These are phyloP conservation scores for Torrubiellomyces zombiae DNA, from an alignment of 2,329 filamentous ascomycete genomes.

Conservation along the genomic window DNA sequence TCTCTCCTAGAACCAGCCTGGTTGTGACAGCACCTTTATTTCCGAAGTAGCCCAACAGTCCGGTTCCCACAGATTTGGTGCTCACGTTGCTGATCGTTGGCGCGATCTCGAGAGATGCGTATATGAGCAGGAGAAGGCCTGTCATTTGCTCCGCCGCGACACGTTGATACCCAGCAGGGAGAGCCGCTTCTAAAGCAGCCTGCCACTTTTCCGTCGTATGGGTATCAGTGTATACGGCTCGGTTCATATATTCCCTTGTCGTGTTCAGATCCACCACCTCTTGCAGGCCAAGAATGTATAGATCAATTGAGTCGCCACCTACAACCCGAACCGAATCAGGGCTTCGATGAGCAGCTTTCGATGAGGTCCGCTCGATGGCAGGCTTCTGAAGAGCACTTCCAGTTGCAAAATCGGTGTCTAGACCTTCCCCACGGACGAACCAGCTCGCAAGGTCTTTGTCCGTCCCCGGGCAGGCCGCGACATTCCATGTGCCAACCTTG, in stretches of 20 bases:
- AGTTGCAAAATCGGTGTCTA: slow-evolving; percentile 45
- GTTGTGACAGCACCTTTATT: slow-evolving; percentile 87
- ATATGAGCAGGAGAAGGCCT: slow-evolving; percentile 70
- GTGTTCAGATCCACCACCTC: slow-evolving; percentile 80
- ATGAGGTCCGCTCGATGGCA: slow-evolving; percentile 15
- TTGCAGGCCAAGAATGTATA: slow-evolving; percentile 83
- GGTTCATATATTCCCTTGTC: slow-evolving; percentile 58
- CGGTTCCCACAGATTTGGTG: slow-evolving; percentile 71
- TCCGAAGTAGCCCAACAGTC: slow-evolving; percentile 80
- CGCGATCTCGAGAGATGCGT: slow-evolving; percentile 62
- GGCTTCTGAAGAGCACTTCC: slow-evolving; percentile 27
- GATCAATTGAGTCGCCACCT: slow-evolving; percentile 54
- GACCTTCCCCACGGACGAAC: slow-evolving; percentile 66
- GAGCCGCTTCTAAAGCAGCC: slow-evolving; percentile 50
- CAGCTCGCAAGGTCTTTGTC: slow-evolving; percentile 78
- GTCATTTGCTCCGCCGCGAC: slow-evolving; percentile 73
- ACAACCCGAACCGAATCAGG: slow-evolving; percentile 25
- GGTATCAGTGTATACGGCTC: slow-evolving; percentile 52
- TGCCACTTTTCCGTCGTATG: slow-evolving; percentile 65
- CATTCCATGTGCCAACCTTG: slow-evolving; percentile 93
- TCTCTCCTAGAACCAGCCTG: slow-evolving; percentile 73
- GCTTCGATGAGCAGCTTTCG: slow-evolving; percentile 18
- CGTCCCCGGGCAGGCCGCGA: slow-evolving; percentile 66
- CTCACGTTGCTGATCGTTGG: slow-evolving; percentile 67
- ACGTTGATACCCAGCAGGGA: slow-evolving; percentile 63